phyloP scores from a whole-genome alignment of 2,329 filamentous ascomycete genomes.

The Bertia moriformis region DNA sequence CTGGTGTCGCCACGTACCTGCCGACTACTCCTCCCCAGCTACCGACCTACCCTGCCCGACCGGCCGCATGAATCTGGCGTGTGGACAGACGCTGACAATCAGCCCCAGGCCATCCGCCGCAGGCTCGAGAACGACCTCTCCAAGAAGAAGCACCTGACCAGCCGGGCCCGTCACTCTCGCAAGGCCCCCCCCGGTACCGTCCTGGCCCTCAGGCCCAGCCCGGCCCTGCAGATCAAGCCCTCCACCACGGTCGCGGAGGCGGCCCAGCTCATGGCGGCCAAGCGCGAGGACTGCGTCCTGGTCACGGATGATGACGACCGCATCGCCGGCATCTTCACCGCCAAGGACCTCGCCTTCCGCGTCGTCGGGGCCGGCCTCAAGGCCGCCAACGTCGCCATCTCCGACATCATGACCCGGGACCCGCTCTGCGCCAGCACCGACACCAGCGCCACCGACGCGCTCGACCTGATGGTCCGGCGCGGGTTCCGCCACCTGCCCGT shows the following conservation, averaged over 20 bases:
- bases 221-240: constrained; percentile 94
- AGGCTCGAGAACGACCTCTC: constrained; percentile 95
- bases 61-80: constrained; percentile 2
- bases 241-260: constrained; percentile 87
- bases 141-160: constrained; percentile 81
- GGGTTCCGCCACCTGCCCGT: constrained; percentile 94
- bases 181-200: constrained; percentile 95
- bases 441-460: constrained; percentile 90
- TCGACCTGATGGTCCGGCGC: constrained; percentile 96
- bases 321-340: constrained; percentile 96
- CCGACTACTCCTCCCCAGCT: constrained; percentile 6
- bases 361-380: constrained; percentile 86
- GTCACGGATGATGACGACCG: constrained; percentile 96
- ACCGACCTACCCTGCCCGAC: constrained; percentile 5
- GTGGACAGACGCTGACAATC: not conserved
- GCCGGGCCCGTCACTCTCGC: constrained; percentile 68
- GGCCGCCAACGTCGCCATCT: constrained; percentile 78
- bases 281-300: constrained; percentile 92
- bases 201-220: constrained; percentile 84
- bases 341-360: constrained; percentile 93
- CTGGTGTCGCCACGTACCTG: constrained; percentile 2
- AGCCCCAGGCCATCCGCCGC: constrained; percentile 70
- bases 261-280: constrained; percentile 95
- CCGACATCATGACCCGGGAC: constrained; percentile 99
- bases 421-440: constrained; percentile 93